Evolutionary conservation across 2,329 filamentous ascomycete species (phyloP), one percentile per base, ranked within the genome.

Genomic region (Ascochyta pisi): DNA sequence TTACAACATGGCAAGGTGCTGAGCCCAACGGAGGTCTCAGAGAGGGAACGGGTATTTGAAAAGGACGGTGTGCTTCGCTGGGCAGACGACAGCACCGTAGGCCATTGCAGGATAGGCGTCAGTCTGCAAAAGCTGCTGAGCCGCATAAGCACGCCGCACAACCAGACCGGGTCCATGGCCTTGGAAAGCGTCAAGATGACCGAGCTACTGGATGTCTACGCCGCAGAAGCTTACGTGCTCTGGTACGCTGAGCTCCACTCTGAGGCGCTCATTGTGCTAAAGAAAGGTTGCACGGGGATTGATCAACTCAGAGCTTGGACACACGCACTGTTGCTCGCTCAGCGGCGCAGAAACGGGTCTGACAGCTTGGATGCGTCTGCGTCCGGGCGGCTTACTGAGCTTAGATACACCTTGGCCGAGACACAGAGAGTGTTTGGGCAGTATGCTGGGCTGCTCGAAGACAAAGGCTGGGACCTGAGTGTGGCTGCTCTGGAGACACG

Each of bases 61-160:
- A 77, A 79, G 43, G 89, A 92, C 71, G 84, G 82, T 16, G 85
- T 92, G 22, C 75, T 97, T n/a, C 78, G 83, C 43, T 83, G 82
- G 76, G 74, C 66, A 33, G 72, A 77, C 31, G 77, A 75, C n/a
- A 64, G 6, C n/a, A 35, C 77, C 9, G 63, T 87, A 16, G 86
- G 86, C 2, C 78, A 77, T 51, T 84, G 83, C 61, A 77, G 72
- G 22, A 81, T 89, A 51, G 87, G 86, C 48, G 71, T 81, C 3
- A 70, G 77, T 6, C 64, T 86, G 44, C 46, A 68, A 57, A 66
- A 60, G 61, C 50, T 74, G 65, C 67, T 73, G 67, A 22, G 55
- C 53, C 71, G 50, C 65, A 70, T 74, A 8, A 64, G 64, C 24
- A 41, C 47, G n/a, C 52, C 57, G 40, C 64, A 71, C 40, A 60